Evolutionary conservation across 2,329 filamentous ascomycete species (phyloP).

Genomic region (Acarospora socialis): DNA sequence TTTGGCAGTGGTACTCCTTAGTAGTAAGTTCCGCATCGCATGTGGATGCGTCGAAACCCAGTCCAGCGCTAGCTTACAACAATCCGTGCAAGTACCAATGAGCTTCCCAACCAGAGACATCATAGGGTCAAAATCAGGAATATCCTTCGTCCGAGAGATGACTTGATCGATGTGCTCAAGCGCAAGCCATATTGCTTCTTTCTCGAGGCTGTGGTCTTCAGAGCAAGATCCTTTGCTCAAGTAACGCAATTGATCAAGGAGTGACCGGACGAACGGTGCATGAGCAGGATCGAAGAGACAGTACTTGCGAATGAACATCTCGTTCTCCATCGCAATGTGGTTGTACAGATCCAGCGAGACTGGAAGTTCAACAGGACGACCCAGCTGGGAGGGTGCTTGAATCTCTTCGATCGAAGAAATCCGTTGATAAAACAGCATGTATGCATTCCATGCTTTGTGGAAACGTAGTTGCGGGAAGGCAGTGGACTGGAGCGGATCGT

Average conservation of each 20-base stretch:
- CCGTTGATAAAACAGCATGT: constrained; percentile 96
- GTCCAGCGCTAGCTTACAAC: constrained; percentile 27
- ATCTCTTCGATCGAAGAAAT: constrained; percentile 46
- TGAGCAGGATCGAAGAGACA: constrained; percentile 66
- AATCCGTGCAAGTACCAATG: constrained; percentile 11
- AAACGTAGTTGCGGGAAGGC: constrained; percentile 32
- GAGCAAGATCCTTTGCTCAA: constrained; percentile 37
- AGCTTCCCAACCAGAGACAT: constrained; percentile 34
- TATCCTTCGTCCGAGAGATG: constrained; percentile 55
- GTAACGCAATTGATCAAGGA: constrained; percentile 44
- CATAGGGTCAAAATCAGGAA: constrained; percentile 46
- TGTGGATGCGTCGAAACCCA: constrained; percentile 45
- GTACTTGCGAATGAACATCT: constrained; percentile 57
- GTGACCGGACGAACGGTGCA: constrained; percentile 47
- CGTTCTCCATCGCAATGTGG: constrained; percentile 58
- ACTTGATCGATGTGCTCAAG: constrained; percentile 60
- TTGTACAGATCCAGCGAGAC: constrained; percentile 32
- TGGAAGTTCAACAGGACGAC: constrained; percentile 34
- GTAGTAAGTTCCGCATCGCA: constrained; percentile 49
- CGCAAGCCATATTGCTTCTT: constrained; percentile 27
- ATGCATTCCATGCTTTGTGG: constrained; percentile 69
- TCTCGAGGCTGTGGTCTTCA: constrained; percentile 31
- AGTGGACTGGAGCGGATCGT: constrained; percentile 38
- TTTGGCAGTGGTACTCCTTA: constrained; percentile 42
- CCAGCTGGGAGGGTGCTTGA: constrained; percentile 30